These are phyloP conservation scores for Neonectria faginata DNA, from an alignment of 2,329 filamentous ascomycete species.

Conservation along the genomic window DNA sequence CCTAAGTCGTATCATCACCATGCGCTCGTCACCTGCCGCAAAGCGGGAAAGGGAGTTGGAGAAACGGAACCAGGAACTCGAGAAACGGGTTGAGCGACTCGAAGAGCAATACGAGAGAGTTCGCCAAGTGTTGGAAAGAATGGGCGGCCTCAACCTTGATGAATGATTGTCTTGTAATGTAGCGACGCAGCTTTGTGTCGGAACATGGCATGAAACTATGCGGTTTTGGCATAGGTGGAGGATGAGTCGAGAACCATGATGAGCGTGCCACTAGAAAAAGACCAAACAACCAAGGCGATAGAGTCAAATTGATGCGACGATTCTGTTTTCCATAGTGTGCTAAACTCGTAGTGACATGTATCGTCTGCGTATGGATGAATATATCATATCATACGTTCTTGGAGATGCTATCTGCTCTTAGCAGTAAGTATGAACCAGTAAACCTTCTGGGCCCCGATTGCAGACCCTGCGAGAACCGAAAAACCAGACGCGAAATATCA, in stretches of 20 bases:
- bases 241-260: too few species aligned
- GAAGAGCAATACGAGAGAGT: slow-evolving; percentile 28
- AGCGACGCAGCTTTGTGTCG: not conserved
- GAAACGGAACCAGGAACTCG: slow-evolving; percentile 18
- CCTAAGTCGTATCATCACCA: not conserved
- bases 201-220: not conserved
- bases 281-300: not conserved
- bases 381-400: not conserved
- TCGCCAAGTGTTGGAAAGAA: not conserved
- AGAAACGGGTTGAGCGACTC: slow-evolving; percentile 27
- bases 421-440: not conserved
- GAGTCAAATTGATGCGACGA: not conserved
- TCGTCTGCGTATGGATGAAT: not conserved
- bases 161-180: not conserved
- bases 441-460: not conserved
- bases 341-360: not conserved
- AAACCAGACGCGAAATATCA: not conserved
- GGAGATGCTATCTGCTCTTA: not conserved
- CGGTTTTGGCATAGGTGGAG: too few species aligned
- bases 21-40: not conserved
- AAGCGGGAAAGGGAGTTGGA: slow-evolving; percentile 29
- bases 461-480: not conserved
- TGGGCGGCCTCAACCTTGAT: slow-evolving; percentile 8
- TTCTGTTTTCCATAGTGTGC: not conserved
- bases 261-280: not conserved